Conservation (phyloP, 2,329 filamentous ascomycete species). For the Phialocephala subalpina region DNA sequence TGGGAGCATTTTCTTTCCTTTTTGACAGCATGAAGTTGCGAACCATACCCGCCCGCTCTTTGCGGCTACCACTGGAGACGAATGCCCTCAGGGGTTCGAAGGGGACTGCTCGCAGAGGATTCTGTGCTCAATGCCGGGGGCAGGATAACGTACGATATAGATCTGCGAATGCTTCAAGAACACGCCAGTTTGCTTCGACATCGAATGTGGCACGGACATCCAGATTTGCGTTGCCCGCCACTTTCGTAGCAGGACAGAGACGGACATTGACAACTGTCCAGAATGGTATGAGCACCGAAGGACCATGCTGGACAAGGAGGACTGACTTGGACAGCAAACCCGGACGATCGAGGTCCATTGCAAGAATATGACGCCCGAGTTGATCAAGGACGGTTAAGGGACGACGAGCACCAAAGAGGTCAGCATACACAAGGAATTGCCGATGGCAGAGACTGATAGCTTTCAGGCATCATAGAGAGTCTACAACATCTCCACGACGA, state of each 20-base stretch:
- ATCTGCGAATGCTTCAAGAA: background rate
- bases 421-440: constrained; percentile 37
- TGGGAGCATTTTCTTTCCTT: constrained; percentile 10
- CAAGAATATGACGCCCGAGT: constrained; percentile 90
- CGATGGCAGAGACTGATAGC: constrained; percentile 26
- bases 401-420: constrained; percentile 94
- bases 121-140: constrained; percentile 19
- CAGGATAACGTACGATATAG: background rate
- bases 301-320: background rate
- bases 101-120: constrained; percentile 11
- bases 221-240: constrained; percentile 35
- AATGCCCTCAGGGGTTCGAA: constrained; percentile 1
- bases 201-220: constrained; percentile 4
- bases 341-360: constrained; percentile 69
- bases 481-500: constrained; percentile 90
- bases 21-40: constrained; percentile 28
- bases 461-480: constrained; percentile 81
- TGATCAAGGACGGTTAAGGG: constrained; percentile 73
- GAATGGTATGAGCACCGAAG: constrained; percentile 37
- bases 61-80: constrained; percentile 18
- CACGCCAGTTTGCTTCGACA: background rate
- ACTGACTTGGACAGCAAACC: constrained; percentile 33
- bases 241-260: constrained; percentile 41
- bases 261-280: constrained; percentile 40
- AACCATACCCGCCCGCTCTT: constrained; percentile 16